Conservation (phyloP, 78 protist genomes). For the Speleostelium caveatum region DNA sequence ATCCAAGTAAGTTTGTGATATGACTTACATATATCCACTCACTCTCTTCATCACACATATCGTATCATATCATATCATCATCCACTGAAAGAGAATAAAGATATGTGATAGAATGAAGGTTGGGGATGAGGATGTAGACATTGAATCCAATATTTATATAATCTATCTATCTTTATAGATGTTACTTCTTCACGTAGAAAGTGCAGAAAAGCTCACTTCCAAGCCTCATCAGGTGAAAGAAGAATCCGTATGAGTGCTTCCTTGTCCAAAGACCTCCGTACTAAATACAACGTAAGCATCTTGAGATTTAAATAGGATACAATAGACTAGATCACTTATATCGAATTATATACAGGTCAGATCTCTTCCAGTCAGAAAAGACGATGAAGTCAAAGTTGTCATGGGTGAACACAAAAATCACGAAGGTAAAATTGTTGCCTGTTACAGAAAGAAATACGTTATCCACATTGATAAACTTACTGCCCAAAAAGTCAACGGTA, state of each 20-base stretch:
- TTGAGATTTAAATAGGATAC: background rate
- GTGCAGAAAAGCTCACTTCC: constrained; percentile 99
- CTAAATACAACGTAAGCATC: constrained; percentile 94
- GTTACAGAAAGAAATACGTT: constrained; percentile 96
- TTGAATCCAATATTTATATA: too few relatives aligned
- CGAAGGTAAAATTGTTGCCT: constrained; percentile 92
- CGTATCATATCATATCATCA: too few relatives aligned
- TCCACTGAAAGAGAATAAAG: too few relatives aligned
- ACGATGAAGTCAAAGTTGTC: constrained; percentile 97
- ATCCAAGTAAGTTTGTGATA: constrained; percentile 41
- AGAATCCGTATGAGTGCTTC: constrained; percentile 96
- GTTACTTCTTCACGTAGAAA: constrained; percentile 97
- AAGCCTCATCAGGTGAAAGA: constrained; percentile 96
- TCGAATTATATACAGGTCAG: constrained; percentile 81
- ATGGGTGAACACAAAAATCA: constrained; percentile 94
- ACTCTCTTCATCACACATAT: too few relatives aligned
- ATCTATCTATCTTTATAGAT: too few relatives aligned
- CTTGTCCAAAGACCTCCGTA: constrained; percentile 97
- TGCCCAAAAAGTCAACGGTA: constrained; percentile 98
- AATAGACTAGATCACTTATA: background rate
- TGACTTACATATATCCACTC: too few relatives aligned
- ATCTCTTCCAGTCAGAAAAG: constrained; percentile 99
- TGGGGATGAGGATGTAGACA: too few relatives aligned
- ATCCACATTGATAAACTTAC: constrained; percentile 96
- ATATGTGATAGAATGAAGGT: too few relatives aligned